Percentiles rank a stretch among this genome's conserved stretches.
phyloP scores from a whole-genome alignment of 108 stramenopile species.

The Pinguiococcus pyrenoidosus region DNA sequence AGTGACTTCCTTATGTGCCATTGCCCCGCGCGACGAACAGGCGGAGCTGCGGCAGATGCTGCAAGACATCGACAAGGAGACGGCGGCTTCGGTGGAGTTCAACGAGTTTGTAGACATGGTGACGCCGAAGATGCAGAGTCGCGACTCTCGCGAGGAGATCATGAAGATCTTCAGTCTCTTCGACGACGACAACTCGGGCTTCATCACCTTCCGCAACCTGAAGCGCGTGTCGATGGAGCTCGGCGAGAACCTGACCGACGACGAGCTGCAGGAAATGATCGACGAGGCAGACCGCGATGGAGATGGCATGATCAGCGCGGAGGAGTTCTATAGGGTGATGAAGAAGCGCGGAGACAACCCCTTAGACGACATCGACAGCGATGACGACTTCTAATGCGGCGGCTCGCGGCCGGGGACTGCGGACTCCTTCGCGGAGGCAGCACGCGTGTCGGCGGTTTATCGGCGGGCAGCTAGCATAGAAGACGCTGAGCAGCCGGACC shows the following conservation, averaged over 20 bases:
- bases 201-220: slow-evolving; percentile 44
- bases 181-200: slow-evolving; percentile 44
- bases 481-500: too few species aligned
- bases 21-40: neutral
- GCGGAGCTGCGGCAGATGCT: slow-evolving; percentile 25
- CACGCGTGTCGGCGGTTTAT: too few species aligned
- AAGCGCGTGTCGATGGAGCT: slow-evolving; percentile 44
- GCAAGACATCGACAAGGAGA: slow-evolving; percentile 19
- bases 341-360: slow-evolving; percentile 8
- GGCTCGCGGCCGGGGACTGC: too few species aligned
- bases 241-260: slow-evolving; percentile 45
- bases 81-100: slow-evolving; percentile 5
- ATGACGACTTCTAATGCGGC: too few species aligned
- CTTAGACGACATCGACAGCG: too few species aligned
- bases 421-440: too few species aligned
- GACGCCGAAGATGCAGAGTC: slow-evolving; percentile 15
- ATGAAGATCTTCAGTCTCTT: slow-evolving; percentile 40
- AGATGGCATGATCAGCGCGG: slow-evolving; percentile 36
- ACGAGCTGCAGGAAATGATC: slow-evolving; percentile 37
- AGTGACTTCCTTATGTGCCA: neutral
- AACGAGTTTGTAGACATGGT: slow-evolving; percentile 30
- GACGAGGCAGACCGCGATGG: slow-evolving; percentile 38
- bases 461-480: too few species aligned
- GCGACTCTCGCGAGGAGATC: slow-evolving; percentile 30
- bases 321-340: slow-evolving; percentile 38